These are phyloP conservation scores for Myxozyma nipponensis DNA, from an alignment of 805 yeast genomes.

Conservation along the genomic window DNA sequence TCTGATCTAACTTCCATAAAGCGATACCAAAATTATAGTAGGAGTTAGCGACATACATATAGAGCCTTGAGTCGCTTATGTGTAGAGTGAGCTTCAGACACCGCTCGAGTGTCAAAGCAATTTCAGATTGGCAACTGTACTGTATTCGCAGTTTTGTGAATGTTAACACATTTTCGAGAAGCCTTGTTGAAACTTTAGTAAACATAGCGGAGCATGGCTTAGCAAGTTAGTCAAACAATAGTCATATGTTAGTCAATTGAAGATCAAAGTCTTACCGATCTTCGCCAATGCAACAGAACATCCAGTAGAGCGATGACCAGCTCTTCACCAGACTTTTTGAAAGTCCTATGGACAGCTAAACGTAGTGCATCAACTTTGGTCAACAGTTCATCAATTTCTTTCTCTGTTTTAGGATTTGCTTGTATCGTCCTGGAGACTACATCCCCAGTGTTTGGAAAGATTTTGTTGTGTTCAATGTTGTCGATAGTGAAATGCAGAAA, in stretches of 20 bases:
- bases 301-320: constrained; percentile 9
- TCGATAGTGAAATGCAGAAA: no score
- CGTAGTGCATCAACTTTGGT: neutral
- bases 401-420: neutral
- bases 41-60: constrained; percentile 10
- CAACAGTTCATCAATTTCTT: neutral
- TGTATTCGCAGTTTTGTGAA: constrained; percentile 4
- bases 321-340: neutral
- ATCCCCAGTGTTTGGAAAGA: no score
- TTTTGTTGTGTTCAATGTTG: no score
- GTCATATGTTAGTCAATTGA: neutral
- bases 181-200: constrained; percentile 11
- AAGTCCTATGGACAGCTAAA: neutral
- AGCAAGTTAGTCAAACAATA: neutral
- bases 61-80: constrained; percentile 6
- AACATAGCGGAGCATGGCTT: constrained; percentile 6
- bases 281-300: constrained; percentile 10
- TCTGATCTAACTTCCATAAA: constrained; percentile 7
- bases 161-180: constrained; percentile 16
- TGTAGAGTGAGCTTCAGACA: constrained; percentile 4
- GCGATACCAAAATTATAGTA: constrained; percentile 17
- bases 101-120: constrained; percentile 1
- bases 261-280: constrained; percentile 4
- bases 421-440: neutral
- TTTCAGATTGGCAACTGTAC: neutral